Conservation (phyloP, 805 yeast genomes). For the Metschnikowia santaceciliae region DNA sequence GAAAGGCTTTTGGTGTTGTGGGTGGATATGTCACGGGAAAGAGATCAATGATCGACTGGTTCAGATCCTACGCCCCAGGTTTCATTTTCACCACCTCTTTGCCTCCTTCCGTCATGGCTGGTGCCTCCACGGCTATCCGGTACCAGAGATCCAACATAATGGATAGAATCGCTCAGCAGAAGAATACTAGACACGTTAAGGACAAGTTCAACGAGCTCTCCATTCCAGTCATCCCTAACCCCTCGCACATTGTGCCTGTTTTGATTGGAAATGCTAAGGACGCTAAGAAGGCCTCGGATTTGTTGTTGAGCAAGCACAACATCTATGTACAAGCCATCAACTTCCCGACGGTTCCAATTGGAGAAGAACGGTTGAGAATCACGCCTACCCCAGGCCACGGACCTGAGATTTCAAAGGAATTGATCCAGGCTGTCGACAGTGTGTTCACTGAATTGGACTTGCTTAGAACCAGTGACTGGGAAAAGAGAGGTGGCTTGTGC, state of each 20-base stretch:
- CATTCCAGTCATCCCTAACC: slow-evolving; percentile 95
- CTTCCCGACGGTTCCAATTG: slow-evolving; percentile 96
- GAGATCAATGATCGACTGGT: slow-evolving; percentile 82
- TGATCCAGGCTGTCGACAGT: slow-evolving; percentile 74
- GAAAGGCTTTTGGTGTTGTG: slow-evolving; percentile 94
- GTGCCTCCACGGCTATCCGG: slow-evolving; percentile 82
- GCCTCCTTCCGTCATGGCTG: slow-evolving; percentile 98
- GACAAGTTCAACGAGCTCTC: slow-evolving; percentile 62
- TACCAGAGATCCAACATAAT: slow-evolving; percentile 72
- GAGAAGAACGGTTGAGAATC: slow-evolving; percentile 91
- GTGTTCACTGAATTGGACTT: slow-evolving; percentile 74
- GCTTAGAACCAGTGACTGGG: slow-evolving; percentile 77
- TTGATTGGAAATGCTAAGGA: slow-evolving; percentile 90
- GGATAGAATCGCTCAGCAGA: slow-evolving; percentile 82
- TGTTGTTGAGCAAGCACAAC: slow-evolving; percentile 74
- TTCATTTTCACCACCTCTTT: slow-evolving; percentile 94
- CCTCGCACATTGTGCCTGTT: slow-evolving; percentile 95
- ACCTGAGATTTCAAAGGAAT: slow-evolving; percentile 66
- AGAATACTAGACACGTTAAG: slow-evolving; percentile 82
- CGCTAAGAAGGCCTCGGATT: slow-evolving; percentile 88
- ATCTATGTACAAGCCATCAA: slow-evolving; percentile 98
- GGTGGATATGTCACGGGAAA: slow-evolving; percentile 98
- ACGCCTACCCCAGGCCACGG: slow-evolving; percentile 99
- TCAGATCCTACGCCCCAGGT: slow-evolving; percentile 95
- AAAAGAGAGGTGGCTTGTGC: slow-evolving; percentile 76